Conservation (phyloP, 208 protist species). For the Leishmania tropica region DNA sequence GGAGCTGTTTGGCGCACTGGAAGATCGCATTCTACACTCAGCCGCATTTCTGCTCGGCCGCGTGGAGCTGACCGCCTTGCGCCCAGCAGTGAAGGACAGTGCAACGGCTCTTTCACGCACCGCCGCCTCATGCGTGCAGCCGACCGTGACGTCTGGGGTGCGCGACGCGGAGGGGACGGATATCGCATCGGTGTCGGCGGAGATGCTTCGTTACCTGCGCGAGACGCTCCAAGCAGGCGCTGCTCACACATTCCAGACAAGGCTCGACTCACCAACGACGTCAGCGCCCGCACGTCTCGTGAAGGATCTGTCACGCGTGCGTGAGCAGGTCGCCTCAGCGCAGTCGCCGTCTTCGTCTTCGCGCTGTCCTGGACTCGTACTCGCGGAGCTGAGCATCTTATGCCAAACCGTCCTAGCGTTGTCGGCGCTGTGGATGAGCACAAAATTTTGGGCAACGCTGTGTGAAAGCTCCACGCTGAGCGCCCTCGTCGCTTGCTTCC, state of each 20-base stretch:
- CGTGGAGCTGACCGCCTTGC: neutral
- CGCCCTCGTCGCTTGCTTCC: neutral
- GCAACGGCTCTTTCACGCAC: neutral
- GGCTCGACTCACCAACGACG: neutral
- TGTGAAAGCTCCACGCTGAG: conserved; percentile 6
- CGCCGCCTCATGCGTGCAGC: neutral
- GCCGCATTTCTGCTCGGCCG: neutral
- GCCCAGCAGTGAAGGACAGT: neutral
- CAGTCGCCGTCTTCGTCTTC: neutral
- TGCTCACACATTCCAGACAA: neutral
- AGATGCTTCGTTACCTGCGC: neutral
- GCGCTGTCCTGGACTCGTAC: neutral
- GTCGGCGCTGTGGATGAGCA: conserved; percentile 30
- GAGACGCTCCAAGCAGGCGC: neutral
- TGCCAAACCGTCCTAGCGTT: conserved; percentile 11
- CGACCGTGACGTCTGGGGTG: neutral
- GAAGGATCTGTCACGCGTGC: neutral
- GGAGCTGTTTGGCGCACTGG: neutral
- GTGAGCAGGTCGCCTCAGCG: neutral
- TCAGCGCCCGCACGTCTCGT: neutral
- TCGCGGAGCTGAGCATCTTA: neutral
- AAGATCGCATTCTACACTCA: conserved; percentile 1
- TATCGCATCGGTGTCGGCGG: neutral
- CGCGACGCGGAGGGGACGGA: neutral
- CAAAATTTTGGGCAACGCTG: conserved; percentile 24